These are phyloP conservation scores for Hypoxylon intermedium DNA, from an alignment of 495 filamentous ascomycete genomes.

Conservation along the genomic window DNA sequence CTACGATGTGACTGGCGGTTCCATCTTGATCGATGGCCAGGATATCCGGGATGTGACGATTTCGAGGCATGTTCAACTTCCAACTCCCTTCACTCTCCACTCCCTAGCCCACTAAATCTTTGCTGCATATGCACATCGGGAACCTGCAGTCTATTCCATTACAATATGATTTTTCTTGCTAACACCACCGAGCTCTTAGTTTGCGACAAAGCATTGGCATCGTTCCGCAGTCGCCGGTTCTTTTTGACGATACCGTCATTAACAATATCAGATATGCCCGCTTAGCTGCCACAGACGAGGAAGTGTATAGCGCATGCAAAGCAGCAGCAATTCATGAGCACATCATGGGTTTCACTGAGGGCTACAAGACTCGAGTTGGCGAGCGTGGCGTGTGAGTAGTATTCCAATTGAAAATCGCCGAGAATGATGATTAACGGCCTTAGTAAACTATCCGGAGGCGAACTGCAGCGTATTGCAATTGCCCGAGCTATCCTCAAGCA, in stretches of 20 bases:
- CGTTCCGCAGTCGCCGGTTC: conserved; percentile 71
- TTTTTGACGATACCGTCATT: conserved; percentile 78
- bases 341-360: conserved; percentile 69
- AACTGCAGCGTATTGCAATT: conserved; percentile 78
- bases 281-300: conserved; percentile 64
- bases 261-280: conserved; percentile 76
- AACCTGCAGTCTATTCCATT: not conserved
- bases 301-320: conserved; percentile 73
- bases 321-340: conserved; percentile 75
- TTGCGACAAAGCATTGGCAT: conserved; percentile 72
- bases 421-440: not conserved
- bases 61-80: conserved; percentile 50
- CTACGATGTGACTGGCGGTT: conserved; percentile 70
- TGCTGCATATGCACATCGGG: not conserved
- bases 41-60: conserved; percentile 73
- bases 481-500: conserved; percentile 66
- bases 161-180: not conserved
- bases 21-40: conserved; percentile 75
- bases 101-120: not conserved
- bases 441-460: conserved; percentile 74
- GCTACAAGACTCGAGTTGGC: conserved; percentile 67
- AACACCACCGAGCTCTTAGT: conserved; percentile 48
- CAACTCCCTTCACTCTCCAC: not conserved
- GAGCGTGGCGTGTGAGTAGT: conserved; percentile 61
- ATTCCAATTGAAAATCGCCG: not conserved